Percentiles rank a stretch among this genome's conserved stretches.
phyloP scores from a whole-genome alignment of 305 asterid species.

The Fraxinus velutina region DNA sequence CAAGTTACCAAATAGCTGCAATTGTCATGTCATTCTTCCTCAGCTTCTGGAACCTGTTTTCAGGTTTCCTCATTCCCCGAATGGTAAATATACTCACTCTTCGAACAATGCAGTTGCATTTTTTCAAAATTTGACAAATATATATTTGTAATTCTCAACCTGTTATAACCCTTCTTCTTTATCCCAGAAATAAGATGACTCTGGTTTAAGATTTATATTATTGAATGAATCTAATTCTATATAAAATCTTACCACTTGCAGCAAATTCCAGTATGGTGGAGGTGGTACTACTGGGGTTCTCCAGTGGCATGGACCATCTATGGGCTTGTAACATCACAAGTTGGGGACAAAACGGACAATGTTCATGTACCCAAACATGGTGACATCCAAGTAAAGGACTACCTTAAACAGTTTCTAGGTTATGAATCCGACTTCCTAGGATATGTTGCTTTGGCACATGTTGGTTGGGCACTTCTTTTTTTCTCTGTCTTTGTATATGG shows the following conservation, averaged over 20 bases:
- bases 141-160: background rate
- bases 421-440: constrained; percentile 51
- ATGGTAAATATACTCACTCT: constrained; percentile 30
- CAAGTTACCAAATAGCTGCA: constrained; percentile 52
- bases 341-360: constrained; percentile 32
- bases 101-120: background rate
- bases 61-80: constrained; percentile 48
- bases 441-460: constrained; percentile 55
- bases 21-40: constrained; percentile 49
- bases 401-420: constrained; percentile 43
- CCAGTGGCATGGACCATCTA: constrained; percentile 64
- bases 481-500: constrained; percentile 51
- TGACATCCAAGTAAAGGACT: constrained; percentile 37
- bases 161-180: background rate
- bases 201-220: background rate
- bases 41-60: constrained; percentile 52
- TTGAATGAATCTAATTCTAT: background rate
- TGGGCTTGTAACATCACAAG: constrained; percentile 50
- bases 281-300: constrained; percentile 63
- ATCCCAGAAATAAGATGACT: background rate
- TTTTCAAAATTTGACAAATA: background rate
- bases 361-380: constrained; percentile 35
- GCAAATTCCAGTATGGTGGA: constrained; percentile 62
- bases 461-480: constrained; percentile 59
- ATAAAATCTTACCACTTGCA: constrained; percentile 19